Base-by-base conservation (phyloP, 2,329 filamentous ascomycete species). In the Coniella lustricola region DNA sequence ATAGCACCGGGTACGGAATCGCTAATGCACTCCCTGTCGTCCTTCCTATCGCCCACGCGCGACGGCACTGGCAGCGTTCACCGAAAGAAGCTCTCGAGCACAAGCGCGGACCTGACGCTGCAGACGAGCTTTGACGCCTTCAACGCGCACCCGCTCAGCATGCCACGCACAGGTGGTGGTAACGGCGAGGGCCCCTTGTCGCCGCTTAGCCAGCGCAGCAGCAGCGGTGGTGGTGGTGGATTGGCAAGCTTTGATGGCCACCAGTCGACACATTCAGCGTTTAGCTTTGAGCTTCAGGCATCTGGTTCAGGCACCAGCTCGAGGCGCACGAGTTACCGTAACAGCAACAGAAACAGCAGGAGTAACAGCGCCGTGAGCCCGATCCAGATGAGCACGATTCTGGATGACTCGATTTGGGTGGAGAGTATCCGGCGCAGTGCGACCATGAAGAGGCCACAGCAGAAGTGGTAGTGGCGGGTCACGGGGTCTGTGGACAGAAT, bases 381-480 rank as follows among this genome's bases (percentile, higher is more conserved):
- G 43, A 79, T 83, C 41, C 85, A 90, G 59, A 86, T 94, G 56
- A 80, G 90, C 64, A 82, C 90, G 56, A 86, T 93, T 62, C 76
- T 97, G 47, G 88, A 93, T 60, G 87, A 91, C 60, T 93, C 88
- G 16, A 84, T 87, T 14, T 97, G 91, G 91, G 87, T 91, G 44
- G 88, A 95, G 68, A 95, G 87, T 71, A 90, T 96, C 55, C 77
- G 90, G 55, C 78, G 89, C 54, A 95, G 89, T 68, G 89, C 93
- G 57, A 95, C 90, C 46, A 77, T 76, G 46, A 69, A 70, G 44
- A 71, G 67, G 55, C 56, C 36, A 44, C 50, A 43, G 17, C 40
- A 48, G 10, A 37, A 37, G 12, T 53, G 51, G 51, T 53, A 56
- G 56, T 56, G 5, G 13, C n/a, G n/a, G n/a, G n/a, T 38, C 53